A percentile compares a stretch with the other conserved stretches of the same genome.
Conservation (phyloP, 257 asterid species). For the Eustoma russellianum region DNA sequence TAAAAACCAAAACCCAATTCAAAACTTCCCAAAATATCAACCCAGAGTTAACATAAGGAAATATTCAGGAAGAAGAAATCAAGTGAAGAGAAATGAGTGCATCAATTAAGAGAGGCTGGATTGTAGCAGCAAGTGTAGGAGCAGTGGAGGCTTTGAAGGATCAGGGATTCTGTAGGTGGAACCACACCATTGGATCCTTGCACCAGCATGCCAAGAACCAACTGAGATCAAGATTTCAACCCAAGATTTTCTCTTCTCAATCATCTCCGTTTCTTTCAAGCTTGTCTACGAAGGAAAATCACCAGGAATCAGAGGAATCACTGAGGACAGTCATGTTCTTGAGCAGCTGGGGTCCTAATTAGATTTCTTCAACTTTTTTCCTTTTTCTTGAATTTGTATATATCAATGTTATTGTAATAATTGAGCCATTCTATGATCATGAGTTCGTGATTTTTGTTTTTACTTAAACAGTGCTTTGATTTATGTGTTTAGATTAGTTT, state of each 20-base stretch:
- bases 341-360: constrained; percentile 29
- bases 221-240: constrained; percentile 9
- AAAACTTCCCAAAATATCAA: not conserved
- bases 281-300: not conserved
- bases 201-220: constrained; percentile 16
- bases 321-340: constrained; percentile 21
- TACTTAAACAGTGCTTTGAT: too few species aligned
- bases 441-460: too few species aligned
- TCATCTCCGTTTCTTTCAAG: constrained; percentile 1
- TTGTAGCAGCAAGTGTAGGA: constrained; percentile 19
- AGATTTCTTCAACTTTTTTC: not conserved
- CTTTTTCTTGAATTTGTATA: not conserved
- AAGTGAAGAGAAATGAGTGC: constrained; percentile 13
- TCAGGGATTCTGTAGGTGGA: constrained; percentile 22
- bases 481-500: too few species aligned
- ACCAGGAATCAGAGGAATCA: constrained; percentile 17
- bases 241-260: constrained; percentile 10
- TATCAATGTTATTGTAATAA: too few species aligned
- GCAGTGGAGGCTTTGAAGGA: constrained; percentile 21
- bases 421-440: too few species aligned
- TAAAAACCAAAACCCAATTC: not conserved
- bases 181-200: constrained; percentile 4
- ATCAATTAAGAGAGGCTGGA: constrained; percentile 16
- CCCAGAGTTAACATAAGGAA: not conserved
- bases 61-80: not conserved